Percentiles rank a stretch among this genome's conserved stretches.
Evolutionary conservation across 495 filamentous ascomycete genomes (phyloP).

Genomic region (Daldinia decipiens): DNA sequence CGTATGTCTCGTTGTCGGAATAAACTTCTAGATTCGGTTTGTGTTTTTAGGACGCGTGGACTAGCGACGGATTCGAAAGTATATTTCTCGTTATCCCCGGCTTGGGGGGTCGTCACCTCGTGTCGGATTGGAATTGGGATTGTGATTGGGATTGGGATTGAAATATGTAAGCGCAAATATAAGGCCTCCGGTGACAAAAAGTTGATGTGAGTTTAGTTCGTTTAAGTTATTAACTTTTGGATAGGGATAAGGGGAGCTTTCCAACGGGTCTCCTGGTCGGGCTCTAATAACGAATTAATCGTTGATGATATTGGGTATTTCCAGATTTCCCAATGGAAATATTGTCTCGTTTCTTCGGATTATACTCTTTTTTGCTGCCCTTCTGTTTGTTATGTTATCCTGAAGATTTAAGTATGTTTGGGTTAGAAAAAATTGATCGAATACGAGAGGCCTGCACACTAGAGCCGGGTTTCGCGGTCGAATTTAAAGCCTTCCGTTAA

Average conservation of each 20-base stretch:
- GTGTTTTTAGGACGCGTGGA: constrained; percentile 27
- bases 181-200: constrained; percentile 29
- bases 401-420: constrained; percentile 24
- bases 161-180: constrained; percentile 23
- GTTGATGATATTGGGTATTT: constrained; percentile 1
- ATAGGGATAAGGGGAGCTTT: constrained; percentile 9
- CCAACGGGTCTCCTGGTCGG: constrained; percentile 17
- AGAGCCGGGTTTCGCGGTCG: constrained; percentile 42
- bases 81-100: constrained; percentile 28
- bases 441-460: constrained; percentile 39
- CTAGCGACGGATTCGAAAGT: constrained; percentile 19
- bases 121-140: constrained; percentile 12
- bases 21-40: constrained; percentile 22
- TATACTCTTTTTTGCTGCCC: constrained; percentile 6
- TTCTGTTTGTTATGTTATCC: constrained; percentile 21
- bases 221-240: constrained; percentile 3
- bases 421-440: constrained; percentile 39
- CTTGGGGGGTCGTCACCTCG: constrained; percentile 31
- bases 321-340: neutral
- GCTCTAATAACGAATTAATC: constrained; percentile 4
- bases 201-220: constrained; percentile 35
- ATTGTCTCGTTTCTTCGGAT: constrained; percentile 8
- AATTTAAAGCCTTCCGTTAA: constrained; percentile 45
- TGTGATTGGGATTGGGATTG: constrained; percentile 11
- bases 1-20: constrained; percentile 23